phyloP scores from a whole-genome alignment of 176 grass and related monocot species.

The Ensete glaucum region DNA sequence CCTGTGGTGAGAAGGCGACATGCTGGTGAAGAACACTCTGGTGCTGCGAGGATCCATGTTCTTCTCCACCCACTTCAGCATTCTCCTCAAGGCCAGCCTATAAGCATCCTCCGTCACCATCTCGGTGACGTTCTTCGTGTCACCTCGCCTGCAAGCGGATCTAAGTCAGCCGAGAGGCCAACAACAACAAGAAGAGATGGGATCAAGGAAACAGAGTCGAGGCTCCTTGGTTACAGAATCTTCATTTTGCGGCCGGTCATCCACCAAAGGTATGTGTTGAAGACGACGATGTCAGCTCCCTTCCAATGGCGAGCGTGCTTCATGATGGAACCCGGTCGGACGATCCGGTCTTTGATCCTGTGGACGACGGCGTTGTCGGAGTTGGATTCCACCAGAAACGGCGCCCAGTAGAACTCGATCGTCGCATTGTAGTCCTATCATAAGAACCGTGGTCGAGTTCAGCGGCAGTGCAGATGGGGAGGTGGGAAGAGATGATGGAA shows the following conservation, averaged over 20 bases:
- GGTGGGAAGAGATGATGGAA: constrained; percentile 6
- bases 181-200: too few species aligned
- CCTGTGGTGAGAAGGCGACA: constrained; percentile 86
- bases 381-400: constrained; percentile 93
- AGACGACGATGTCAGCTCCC: constrained; percentile 75
- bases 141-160: constrained; percentile 36
- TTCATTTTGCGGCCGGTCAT: constrained; percentile 71
- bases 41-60: constrained; percentile 57
- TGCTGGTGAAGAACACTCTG: constrained; percentile 71
- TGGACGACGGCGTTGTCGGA: constrained; percentile 71
- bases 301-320: constrained; percentile 83
- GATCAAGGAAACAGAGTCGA: too few species aligned
- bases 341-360: constrained; percentile 50
- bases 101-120: constrained; percentile 82
- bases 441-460: not conserved
- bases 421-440: constrained; percentile 81
- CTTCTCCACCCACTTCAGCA: constrained; percentile 72
- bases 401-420: constrained; percentile 98
- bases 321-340: constrained; percentile 47
- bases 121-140: constrained; percentile 54
- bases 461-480: not conserved
- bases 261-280: constrained; percentile 98
- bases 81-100: constrained; percentile 55
- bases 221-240: constrained; percentile 42
- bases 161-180: not conserved